Conservation (phyloP, 2,329 filamentous ascomycete genomes). For the Thermothelomyces thermophilus region DNA sequence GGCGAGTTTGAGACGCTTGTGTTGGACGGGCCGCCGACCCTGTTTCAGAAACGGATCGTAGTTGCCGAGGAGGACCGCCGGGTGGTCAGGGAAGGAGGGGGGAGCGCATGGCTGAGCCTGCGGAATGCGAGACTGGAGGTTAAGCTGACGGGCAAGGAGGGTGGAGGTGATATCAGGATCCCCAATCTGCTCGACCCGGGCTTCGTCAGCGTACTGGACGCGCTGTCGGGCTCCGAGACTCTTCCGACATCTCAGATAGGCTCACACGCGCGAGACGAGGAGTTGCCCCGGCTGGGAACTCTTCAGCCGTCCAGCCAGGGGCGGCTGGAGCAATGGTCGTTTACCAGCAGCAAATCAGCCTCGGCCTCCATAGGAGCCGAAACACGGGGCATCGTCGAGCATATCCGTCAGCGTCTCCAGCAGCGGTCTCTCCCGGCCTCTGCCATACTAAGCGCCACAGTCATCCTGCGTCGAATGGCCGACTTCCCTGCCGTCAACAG, state of each 20-base stretch:
- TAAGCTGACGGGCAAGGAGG: conserved; percentile 27
- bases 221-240: conserved; percentile 19
- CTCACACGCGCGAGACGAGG: not conserved
- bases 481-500: conserved; percentile 71
- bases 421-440: conserved; percentile 31
- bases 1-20: conserved; percentile 95
- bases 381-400: conserved; percentile 40
- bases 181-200: conserved; percentile 61
- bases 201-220: conserved; percentile 42
- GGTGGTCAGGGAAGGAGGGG: conserved; percentile 63
- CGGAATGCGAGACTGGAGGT: conserved; percentile 47
- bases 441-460: conserved; percentile 49
- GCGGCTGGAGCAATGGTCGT: conserved; percentile 33
- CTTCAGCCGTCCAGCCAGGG: not conserved
- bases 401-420: conserved; percentile 38
- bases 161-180: conserved; percentile 33
- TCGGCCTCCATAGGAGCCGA: conserved; percentile 39
- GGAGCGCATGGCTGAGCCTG: conserved; percentile 66
- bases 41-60: conserved; percentile 68
- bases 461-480: conserved; percentile 72
- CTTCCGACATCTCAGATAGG: not conserved
- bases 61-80: conserved; percentile 49
- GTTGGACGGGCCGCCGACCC: conserved; percentile 63
- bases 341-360: conserved; percentile 23
- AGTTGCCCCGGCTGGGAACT: not conserved